A percentile compares a stretch with the other conserved stretches of the same genome.
Evolutionary conservation across 2,329 filamentous ascomycete genomes (phyloP).

Genomic region (Alternaria hordeiaustralica): DNA sequence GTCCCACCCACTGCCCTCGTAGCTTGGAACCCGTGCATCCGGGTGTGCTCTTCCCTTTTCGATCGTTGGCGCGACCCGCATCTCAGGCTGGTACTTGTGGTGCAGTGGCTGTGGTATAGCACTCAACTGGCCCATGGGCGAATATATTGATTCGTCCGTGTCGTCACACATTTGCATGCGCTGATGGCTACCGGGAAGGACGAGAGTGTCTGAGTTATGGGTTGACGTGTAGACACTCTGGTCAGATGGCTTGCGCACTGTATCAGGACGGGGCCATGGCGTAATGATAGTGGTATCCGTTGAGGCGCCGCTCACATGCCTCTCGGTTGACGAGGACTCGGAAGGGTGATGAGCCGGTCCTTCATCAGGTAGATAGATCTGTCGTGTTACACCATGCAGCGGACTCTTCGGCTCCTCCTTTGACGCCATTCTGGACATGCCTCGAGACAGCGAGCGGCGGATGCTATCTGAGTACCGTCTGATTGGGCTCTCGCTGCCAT

Average conservation of each 20-base stretch:
- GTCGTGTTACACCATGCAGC: conserved; percentile 29
- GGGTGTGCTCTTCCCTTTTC: not conserved
- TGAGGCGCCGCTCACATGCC: not conserved
- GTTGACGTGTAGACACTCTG: conserved; percentile 24
- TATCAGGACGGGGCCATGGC: conserved; percentile 9
- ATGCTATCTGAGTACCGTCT: conserved; percentile 27
- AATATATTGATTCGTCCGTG: conserved; percentile 9
- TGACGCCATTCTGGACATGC: conserved; percentile 3
- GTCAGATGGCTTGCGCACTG: conserved; percentile 14
- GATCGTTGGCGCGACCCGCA: not conserved
- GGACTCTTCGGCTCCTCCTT: conserved; percentile 28
- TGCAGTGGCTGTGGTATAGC: conserved; percentile 27
- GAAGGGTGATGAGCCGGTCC: not conserved
- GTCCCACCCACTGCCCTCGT: conserved; percentile 32
- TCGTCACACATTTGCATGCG: not conserved
- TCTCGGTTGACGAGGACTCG: not conserved
- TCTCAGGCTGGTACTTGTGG: not conserved
- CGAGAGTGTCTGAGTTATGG: conserved; percentile 23
- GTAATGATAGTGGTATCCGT: conserved; percentile 2
- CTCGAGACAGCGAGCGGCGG: conserved; percentile 23
- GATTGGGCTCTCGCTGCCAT: conserved; percentile 20
- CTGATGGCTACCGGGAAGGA: not conserved
- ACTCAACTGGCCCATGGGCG: conserved; percentile 24
- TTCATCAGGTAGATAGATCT: conserved; percentile 18
- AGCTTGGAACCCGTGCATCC: conserved; percentile 27